Percentiles rank a stretch among this genome's conserved stretches.
Conservation (phyloP, 116 monocot species). For the Zostera marina region DNA sequence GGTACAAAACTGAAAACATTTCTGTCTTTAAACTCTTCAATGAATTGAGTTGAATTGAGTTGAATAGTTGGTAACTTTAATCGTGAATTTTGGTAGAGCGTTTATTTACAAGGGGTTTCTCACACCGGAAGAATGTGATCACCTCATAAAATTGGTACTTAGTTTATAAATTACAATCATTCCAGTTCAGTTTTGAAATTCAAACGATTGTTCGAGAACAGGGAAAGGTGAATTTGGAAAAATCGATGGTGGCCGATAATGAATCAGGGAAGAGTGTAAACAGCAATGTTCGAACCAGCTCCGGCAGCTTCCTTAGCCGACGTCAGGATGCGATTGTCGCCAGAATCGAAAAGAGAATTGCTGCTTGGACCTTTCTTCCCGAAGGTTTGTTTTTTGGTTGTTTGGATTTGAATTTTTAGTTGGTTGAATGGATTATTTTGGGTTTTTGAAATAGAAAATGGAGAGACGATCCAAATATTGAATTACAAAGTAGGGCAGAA, state of each 20-base stretch:
- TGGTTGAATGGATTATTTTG: too few species aligned
- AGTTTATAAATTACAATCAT: neutral
- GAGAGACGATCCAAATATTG: constrained; percentile 34
- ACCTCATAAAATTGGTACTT: constrained; percentile 3
- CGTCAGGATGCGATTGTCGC: constrained; percentile 42
- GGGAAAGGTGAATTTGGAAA: constrained; percentile 60
- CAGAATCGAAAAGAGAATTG: constrained; percentile 43
- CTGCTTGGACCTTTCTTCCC: constrained; percentile 62
- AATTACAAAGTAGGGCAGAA: constrained; percentile 48
- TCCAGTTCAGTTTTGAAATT: neutral
- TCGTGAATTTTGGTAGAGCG: constrained; percentile 15
- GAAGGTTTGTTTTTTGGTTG: too few species aligned
- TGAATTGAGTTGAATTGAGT: too few species aligned
- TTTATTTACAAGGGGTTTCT: constrained; percentile 59
- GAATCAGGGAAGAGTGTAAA: constrained; percentile 65
- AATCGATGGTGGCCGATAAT: constrained; percentile 65
- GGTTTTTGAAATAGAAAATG: constrained; percentile 1
- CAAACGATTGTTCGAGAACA: constrained; percentile 4
- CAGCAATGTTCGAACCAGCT: constrained; percentile 75
- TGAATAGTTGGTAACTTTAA: neutral
- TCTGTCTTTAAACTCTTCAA: neutral
- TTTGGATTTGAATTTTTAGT: too few species aligned
- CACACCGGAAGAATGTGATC: constrained; percentile 27
- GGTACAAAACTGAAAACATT: constrained; percentile 12
- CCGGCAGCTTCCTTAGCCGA: constrained; percentile 67